Base-by-base conservation (phyloP, 1,284 basidiomycete species). In the Apiotrichum sp. region DNA sequence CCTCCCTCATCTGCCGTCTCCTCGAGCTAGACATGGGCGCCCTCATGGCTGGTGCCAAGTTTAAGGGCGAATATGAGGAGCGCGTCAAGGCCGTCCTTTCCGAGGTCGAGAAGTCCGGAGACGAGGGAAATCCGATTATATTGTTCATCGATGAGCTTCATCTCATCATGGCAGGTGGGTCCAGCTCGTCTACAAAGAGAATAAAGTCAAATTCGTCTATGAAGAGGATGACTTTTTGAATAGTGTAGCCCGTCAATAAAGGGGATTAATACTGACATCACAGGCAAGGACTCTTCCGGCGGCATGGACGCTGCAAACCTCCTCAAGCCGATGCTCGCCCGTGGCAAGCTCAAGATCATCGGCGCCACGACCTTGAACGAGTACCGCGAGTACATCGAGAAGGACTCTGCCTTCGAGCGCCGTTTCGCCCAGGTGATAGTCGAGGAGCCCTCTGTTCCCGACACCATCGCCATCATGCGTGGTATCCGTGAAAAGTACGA, bases 21-120 rank as follows among this genome's bases (percentile, higher is more conserved):
- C 89, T 84, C 68, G 66, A 75, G 9, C 69, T 78, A 49, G 93
- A 97, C 73, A 88, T 97, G 85, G 95, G 92, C 63, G 89, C 93
- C 0, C 82, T 97, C 58, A 95, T 93, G 88, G 91, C 93, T 6
- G 92, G 95, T 52, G 93, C 78, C 40, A 93, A 91, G 74, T 95
- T 90, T 80, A 92, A 91, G 75, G 93, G 93, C 58, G 92, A 98
- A 78, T 98, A 93, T 76, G 95, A 98, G 77, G 95, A 98, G 73
- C 87, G 95, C 48, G 85, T 98, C 77, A 98, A 97, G 77, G 80
- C 87, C 11, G 91, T 98, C 57, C 79, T 98, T 50, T 69, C 74
- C 73, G 96, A 98, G 77, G 86, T 98, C 60, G 95, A 98, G 76
- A 93, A 96, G 77, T 84, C 89, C 4, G 80, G 86, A 0, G 85